Base-by-base conservation (phyloP, 306 rosid genomes). In the Rosa persica region DNA sequence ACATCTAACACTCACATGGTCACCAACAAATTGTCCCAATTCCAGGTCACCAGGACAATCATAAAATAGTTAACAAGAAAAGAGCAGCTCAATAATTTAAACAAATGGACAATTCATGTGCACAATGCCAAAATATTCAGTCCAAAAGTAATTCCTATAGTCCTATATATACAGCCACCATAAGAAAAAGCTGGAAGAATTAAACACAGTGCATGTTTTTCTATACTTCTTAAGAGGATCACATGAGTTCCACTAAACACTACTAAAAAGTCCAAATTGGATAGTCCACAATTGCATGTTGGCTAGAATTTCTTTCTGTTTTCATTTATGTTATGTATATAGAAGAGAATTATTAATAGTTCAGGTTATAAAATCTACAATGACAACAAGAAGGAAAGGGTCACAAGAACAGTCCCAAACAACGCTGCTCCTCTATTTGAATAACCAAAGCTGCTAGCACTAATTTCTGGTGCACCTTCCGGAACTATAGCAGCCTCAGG, bases 401-500 rank as follows among this genome's bases (percentile, higher is more conserved):
- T 57, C 54, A 42, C 54, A 57, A 74, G 40, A 57, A 40, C 38
- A 22, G 17, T 1, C 48, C 68, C 78, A 22, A 23, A 23, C 52
- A 54, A 39, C 20, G 42, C 40, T 9, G 68, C 54, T 42, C 54
- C 54, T 19, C 42, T 39, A 5, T 57, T 42, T 25, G 78, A 22
- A 42, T 57, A 23, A 74, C 78, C 67, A 16, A 74, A 74, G 68
- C 64, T 40, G 36, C 68, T 58, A 15, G 5, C 49, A 19, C 27
- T 15, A 3, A 0, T 42, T 58, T 47, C 34, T 39, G 68, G 78
- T 57, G 69, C 40, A 23, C 25, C 9, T 42, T 15, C 17, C 8
- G 54, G 78, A 19, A 57, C 52, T 8, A 23, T 6, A n/a, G 10
- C 78, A 74, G 78, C 78, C 69, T 57, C 78, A 40, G 69, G 78